Evolutionary conservation across 2,329 filamentous ascomycete genomes (phyloP).

Genomic region (Xenosphaeropsis pyriputrescens): DNA sequence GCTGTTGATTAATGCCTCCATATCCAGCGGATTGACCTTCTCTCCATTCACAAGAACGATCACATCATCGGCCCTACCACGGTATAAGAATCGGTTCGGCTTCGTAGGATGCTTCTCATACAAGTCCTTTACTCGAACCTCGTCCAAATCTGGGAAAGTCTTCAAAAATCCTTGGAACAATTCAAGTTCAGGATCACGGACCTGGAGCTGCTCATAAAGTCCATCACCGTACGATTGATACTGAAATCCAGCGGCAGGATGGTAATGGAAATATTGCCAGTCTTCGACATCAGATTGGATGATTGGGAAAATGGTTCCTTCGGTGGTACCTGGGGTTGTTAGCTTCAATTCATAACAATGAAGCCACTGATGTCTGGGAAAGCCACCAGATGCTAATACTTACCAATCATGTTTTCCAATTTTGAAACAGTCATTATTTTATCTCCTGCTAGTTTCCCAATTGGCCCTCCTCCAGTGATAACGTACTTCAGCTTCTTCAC

Average conservation of each 20-base stretch:
- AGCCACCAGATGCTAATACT: constrained; percentile 3
- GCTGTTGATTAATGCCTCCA: constrained; percentile 21
- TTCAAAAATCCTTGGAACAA: constrained; percentile 6
- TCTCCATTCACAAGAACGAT: constrained; percentile 21
- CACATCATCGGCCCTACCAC: constrained; percentile 7
- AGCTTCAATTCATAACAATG: constrained; percentile 5
- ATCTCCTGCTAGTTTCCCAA: no score
- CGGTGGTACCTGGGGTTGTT: constrained; percentile 8
- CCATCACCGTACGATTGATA: constrained; percentile 5
- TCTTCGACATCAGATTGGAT: constrained; percentile 7
- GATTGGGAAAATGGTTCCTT: constrained; percentile 7
- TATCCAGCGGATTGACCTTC: constrained; percentile 25
- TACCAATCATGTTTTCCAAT: no score
- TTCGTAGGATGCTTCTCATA: constrained; percentile 6
- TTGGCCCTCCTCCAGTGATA: background rate
- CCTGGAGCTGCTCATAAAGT: constrained; percentile 5
- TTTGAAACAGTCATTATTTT: no score
- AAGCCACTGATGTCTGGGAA: constrained; percentile 5
- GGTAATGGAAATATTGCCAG: constrained; percentile 13
- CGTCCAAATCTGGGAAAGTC: constrained; percentile 6
- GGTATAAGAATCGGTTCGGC: constrained; percentile 5
- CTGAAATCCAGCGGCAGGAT: constrained; percentile 6
- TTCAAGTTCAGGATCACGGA: constrained; percentile 4
- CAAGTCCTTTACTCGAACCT: constrained; percentile 7
- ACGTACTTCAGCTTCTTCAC: background rate